Conservation (phyloP, 371 early-diverging fungal species). For the Mortierella sp. region DNA sequence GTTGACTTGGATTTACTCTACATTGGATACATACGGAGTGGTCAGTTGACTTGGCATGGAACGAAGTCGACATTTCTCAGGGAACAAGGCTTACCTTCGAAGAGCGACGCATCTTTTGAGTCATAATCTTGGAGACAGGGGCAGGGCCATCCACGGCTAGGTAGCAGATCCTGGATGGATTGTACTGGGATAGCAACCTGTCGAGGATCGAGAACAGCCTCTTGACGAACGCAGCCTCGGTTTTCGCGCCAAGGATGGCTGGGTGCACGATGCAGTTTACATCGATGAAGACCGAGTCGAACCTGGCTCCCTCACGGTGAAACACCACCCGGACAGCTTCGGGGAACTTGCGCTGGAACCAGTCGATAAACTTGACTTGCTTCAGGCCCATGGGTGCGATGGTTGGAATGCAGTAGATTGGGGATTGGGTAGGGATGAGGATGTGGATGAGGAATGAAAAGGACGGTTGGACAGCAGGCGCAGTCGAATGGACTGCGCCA, state of each 20-base stretch:
- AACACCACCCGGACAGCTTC: constrained; percentile 8
- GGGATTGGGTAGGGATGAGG: background rate
- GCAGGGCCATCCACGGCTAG: constrained; percentile 51
- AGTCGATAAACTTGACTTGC: constrained; percentile 50
- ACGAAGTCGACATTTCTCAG: background rate
- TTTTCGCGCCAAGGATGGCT: constrained; percentile 34
- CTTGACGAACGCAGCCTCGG: constrained; percentile 43
- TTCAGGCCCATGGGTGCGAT: constrained; percentile 45
- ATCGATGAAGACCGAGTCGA: constrained; percentile 55
- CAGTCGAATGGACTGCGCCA: too few relatives aligned
- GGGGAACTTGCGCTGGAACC: constrained; percentile 40
- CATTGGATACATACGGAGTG: too few relatives aligned
- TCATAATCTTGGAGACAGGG: constrained; percentile 42
- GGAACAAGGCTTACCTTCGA: constrained; percentile 15
- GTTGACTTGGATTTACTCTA: background rate
- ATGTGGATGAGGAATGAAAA: background rate
- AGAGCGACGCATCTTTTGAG: constrained; percentile 43
- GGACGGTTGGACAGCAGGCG: too few relatives aligned
- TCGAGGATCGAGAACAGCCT: constrained; percentile 46
- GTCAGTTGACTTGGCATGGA: background rate
- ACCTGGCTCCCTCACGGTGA: constrained; percentile 20
- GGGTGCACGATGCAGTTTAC: constrained; percentile 52
- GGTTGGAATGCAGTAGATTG: background rate
- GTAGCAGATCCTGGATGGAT: constrained; percentile 48
- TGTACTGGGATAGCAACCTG: constrained; percentile 25